Evolutionary conservation across 2,329 filamentous ascomycete species (phyloP), one percentile per base, ranked within the genome.

Genomic region (Fusarium sp.): DNA sequence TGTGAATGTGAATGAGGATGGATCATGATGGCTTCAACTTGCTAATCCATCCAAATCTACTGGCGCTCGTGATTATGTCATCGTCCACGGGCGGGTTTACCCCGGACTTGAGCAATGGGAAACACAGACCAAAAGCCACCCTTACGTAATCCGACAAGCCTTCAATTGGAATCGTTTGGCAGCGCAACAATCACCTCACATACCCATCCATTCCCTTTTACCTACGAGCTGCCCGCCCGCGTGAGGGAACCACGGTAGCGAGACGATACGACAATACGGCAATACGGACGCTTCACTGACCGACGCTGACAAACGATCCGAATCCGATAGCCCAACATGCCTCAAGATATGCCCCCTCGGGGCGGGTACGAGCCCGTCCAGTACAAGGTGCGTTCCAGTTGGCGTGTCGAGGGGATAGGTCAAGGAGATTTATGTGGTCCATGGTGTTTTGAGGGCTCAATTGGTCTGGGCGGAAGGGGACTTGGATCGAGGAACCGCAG

Each of bases 291-390:
- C 13, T 25, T n/a, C 8, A 53, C 45, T 52, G 48, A 50, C 46
- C 53, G 45, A 54, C 33, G 13, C 43, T 47, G 23, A 67, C 19
- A 41, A 47, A 41, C 43, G 51, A n/a, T 14, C 6, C 53, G 36
- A 58, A 33, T 35, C 59, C 63, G 52, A 63, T 60, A 52, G 73
- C 72, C 77, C 82, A 88, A 67, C 74, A 97, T 98, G 94, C 88
- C 91, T 82, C 93, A 98, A 85, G 95, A 99, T 84, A 92, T 99
- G 87, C 95, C 95, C 82, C 95, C 95, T 71, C 78, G 80, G 74
- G 95, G 94, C 82, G 95, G 95, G 84, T 99, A 99, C 80, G 90
- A 88, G 78, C 89, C 94, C 78, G 90, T 99, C 68, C 95, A 99
- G 81, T 99, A 97, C 84, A 96, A 96, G 88, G 91, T 93, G 78